A percentile compares a stretch with the other conserved stretches of the same genome.
phyloP scores from a whole-genome alignment of 176 grass and related monocot species.

The Bonia amplexicaulis region DNA sequence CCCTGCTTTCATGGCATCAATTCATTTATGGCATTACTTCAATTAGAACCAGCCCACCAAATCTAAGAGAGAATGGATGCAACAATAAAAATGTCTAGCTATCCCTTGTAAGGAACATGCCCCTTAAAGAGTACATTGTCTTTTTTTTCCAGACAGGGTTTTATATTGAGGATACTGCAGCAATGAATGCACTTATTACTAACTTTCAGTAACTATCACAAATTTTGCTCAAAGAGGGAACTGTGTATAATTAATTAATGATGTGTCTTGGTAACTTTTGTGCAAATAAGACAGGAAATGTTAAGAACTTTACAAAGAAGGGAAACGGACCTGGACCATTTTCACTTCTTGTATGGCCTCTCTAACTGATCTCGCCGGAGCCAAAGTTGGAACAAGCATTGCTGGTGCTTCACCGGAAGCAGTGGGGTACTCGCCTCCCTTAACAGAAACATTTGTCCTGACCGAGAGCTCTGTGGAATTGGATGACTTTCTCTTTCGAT shows the following conservation, averaged over 20 bases:
- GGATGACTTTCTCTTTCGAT: conserved; percentile 62
- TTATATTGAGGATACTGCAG: neutral
- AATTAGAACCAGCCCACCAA: conserved; percentile 1
- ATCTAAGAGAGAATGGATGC: neutral
- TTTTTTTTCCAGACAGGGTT: neutral
- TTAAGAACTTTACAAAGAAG: neutral
- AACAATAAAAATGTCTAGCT: neutral
- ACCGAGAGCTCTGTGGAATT: conserved; percentile 62
- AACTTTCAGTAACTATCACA: neutral
- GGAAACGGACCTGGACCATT: conserved; percentile 80
- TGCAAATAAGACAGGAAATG: neutral
- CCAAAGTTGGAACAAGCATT: conserved; percentile 81
- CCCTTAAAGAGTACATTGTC: neutral
- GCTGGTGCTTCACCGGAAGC: conserved; percentile 50
- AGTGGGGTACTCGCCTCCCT: conserved; percentile 44
- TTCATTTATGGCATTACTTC: neutral
- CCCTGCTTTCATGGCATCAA: neutral
- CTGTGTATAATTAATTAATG: neutral
- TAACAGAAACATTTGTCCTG: conserved; percentile 42
- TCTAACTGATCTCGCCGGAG: conserved; percentile 71
- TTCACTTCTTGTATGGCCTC: conserved; percentile 94
- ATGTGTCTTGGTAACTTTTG: neutral
- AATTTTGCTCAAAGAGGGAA: neutral
- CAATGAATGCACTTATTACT: neutral
- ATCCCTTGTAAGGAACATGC: neutral